Conservation (phyloP, 768 basidiomycete species). For the Kwoniella bestiolae region DNA sequence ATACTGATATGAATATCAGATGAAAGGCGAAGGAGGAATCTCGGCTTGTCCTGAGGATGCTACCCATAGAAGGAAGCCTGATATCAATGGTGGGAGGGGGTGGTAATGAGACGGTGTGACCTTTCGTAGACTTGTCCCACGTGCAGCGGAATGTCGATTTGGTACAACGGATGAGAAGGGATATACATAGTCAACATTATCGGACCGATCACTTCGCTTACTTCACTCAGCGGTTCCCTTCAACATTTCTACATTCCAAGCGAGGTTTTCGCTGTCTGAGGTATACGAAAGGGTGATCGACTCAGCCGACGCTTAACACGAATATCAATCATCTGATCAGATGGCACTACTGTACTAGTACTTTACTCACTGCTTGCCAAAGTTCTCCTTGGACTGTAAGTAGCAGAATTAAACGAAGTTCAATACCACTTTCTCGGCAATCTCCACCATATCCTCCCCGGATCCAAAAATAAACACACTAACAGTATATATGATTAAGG, state of each 20-base stretch:
- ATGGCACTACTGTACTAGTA: too few relatives aligned
- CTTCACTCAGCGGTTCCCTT: background rate
- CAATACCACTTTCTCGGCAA: background rate
- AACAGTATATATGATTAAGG: background rate
- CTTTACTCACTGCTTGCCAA: too few relatives aligned
- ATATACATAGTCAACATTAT: too few relatives aligned
- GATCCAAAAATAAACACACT: background rate
- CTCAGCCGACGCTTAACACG: background rate
- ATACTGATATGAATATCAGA: background rate
- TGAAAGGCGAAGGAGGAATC: conserved; percentile 21
- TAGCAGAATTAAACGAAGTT: too few relatives aligned
- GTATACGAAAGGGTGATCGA: background rate
- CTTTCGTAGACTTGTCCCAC: too few relatives aligned
- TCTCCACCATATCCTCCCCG: background rate
- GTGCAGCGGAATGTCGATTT: background rate
- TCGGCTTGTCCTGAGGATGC: conserved; percentile 9
- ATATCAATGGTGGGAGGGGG: background rate
- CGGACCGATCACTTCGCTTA: background rate
- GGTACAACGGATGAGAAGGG: too few relatives aligned
- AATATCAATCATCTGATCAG: too few relatives aligned
- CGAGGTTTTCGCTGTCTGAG: background rate
- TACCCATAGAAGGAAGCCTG: conserved; percentile 4
- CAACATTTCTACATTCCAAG: too few relatives aligned
- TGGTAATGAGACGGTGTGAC: background rate
- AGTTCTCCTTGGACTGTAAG: too few relatives aligned